Conservation (phyloP, 2,329 filamentous ascomycete genomes). For the Talaromyces sp. region DNA sequence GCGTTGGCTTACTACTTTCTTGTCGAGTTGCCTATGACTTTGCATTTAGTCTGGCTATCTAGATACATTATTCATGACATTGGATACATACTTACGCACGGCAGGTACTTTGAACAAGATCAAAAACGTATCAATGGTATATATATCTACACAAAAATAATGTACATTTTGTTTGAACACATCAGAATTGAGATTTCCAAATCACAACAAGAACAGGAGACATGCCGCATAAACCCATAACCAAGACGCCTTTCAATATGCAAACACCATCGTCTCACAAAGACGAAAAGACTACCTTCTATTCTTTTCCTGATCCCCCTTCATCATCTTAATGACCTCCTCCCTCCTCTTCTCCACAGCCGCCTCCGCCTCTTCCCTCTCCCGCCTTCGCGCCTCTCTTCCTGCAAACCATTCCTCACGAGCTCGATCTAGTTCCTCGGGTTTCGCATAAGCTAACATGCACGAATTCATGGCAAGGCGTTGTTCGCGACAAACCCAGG, state of each 20-base stretch:
- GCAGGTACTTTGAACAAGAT: not conserved
- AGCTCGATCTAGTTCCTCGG: slow-evolving; percentile 79
- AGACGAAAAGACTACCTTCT: not conserved
- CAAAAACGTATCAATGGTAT: slow-evolving; percentile 7
- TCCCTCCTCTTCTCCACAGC: slow-evolving; percentile 38
- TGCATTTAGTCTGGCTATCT: not conserved
- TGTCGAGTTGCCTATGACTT: not conserved
- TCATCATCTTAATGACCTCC: slow-evolving; percentile 43
- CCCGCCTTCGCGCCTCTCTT: slow-evolving; percentile 65
- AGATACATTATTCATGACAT: not conserved
- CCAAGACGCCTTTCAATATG: slow-evolving; percentile 16
- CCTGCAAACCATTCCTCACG: slow-evolving; percentile 89
- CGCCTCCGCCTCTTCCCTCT: slow-evolving; percentile 61
- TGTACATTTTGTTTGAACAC: slow-evolving; percentile 11
- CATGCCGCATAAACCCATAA: slow-evolving; percentile 1
- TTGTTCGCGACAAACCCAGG: slow-evolving; percentile 77
- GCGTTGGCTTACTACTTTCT: not conserved
- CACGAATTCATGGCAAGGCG: slow-evolving; percentile 88
- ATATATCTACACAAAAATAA: slow-evolving; percentile 14
- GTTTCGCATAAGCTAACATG: slow-evolving; percentile 84
- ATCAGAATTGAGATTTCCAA: slow-evolving; percentile 10
- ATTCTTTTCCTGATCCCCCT: slow-evolving; percentile 33
- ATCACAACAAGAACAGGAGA: not conserved
- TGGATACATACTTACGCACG: not conserved
- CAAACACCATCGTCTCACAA: not conserved